Evolutionary conservation across 2,329 filamentous ascomycete genomes (phyloP).

Genomic region (Stagonosporopsis rhizophila): DNA sequence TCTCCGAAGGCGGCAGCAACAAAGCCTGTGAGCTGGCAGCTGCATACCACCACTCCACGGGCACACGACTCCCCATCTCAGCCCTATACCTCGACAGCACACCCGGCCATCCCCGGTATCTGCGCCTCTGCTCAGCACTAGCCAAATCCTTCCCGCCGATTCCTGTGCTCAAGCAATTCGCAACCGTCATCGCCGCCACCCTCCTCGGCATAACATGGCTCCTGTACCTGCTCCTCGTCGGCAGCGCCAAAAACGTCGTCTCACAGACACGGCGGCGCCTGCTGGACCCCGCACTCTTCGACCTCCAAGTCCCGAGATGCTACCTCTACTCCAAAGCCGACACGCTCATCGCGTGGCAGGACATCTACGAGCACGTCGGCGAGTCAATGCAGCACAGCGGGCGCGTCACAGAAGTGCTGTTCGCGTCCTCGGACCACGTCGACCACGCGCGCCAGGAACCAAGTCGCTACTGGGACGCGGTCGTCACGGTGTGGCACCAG

Average conservation of each 20-base stretch:
- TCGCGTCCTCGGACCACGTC: slow-evolving; percentile 65
- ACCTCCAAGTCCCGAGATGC: slow-evolving; percentile 50
- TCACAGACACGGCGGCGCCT: slow-evolving; percentile 24
- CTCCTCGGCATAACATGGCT: slow-evolving; percentile 29
- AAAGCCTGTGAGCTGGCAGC: slow-evolving; percentile 37
- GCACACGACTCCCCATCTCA: slow-evolving; percentile 24
- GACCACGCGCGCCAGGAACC: slow-evolving; percentile 64
- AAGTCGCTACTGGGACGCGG: slow-evolving; percentile 61
- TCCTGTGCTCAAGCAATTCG: slow-evolving; percentile 25
- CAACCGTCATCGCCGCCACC: slow-evolving; percentile 21
- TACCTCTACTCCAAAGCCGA: slow-evolving; percentile 66
- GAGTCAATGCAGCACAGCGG: slow-evolving; percentile 57
- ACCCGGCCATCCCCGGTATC: slow-evolving; percentile 34
- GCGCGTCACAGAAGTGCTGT: slow-evolving; percentile 56
- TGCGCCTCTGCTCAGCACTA: slow-evolving; percentile 32
- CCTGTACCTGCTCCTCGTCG: slow-evolving; percentile 26
- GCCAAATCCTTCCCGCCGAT: slow-evolving; percentile 30
- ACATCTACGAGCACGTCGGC: slow-evolving; percentile 61
- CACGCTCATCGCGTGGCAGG: slow-evolving; percentile 60
- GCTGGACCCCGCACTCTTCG: slow-evolving; percentile 25
- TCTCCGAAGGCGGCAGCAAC: slow-evolving; percentile 41
- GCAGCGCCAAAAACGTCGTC: slow-evolving; percentile 32
- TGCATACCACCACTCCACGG: slow-evolving; percentile 26
- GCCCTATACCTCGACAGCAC: slow-evolving; percentile 39
- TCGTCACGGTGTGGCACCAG: slow-evolving; percentile 31